Evolutionary conservation across 2,329 filamentous ascomycete species (phyloP).

Genomic region (Teratosphaeria gauchensis): DNA sequence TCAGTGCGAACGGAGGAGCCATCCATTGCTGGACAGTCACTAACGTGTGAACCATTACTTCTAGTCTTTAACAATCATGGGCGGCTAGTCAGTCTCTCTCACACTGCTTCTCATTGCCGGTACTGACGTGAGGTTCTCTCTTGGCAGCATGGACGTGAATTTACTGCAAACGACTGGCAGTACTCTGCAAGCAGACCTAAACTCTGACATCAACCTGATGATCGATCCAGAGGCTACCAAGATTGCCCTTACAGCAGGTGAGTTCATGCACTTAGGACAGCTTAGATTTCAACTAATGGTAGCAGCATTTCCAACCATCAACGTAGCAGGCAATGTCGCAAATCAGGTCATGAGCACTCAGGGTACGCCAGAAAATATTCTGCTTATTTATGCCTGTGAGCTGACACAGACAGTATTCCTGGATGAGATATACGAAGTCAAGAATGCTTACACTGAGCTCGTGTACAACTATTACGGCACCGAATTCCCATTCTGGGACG

Average conservation of each 20-base stretch:
- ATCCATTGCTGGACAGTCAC: neutral
- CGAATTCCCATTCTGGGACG: slow-evolving; percentile 38
- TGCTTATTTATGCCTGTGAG: slow-evolving; percentile 23
- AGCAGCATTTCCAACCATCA: slow-evolving; percentile 22
- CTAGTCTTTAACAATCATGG: slow-evolving; percentile 34
- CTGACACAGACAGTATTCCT: slow-evolving; percentile 19
- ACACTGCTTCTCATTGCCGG: neutral
- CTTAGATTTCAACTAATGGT: neutral
- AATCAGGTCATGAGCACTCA: slow-evolving; percentile 37
- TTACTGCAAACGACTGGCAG: slow-evolving; percentile 20
- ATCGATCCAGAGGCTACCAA: slow-evolving; percentile 43
- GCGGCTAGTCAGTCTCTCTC: slow-evolving; percentile 29
- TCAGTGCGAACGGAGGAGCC: slow-evolving; percentile 20
- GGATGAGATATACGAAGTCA: slow-evolving; percentile 29
- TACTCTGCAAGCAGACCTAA: slow-evolving; percentile 17
- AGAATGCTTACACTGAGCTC: slow-evolving; percentile 31
- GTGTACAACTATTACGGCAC: slow-evolving; percentile 32
- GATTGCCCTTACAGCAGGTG: slow-evolving; percentile 37
- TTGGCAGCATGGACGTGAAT: slow-evolving; percentile 29
- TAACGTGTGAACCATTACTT: neutral
- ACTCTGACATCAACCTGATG: slow-evolving; percentile 40
- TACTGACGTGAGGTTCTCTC: neutral
- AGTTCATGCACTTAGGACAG: neutral
- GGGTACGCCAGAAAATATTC: slow-evolving; percentile 12
- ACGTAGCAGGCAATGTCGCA: slow-evolving; percentile 38